A percentile compares a stretch with the other conserved stretches of the same genome.
Evolutionary conservation across 441 rosid species (phyloP).

Genomic region (Jatropha podagrica): DNA sequence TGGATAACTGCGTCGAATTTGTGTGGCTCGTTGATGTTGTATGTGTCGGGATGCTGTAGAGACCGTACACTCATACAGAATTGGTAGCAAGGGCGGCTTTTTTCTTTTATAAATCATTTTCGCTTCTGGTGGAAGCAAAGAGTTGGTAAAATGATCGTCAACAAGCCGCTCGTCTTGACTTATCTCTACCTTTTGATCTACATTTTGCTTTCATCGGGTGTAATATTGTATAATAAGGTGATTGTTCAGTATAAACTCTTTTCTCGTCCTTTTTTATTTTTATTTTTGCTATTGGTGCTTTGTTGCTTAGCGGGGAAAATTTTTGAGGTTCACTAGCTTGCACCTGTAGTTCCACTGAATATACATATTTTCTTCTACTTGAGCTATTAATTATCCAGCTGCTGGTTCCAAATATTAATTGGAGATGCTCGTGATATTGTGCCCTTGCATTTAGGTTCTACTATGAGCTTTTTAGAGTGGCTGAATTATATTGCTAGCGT

Average conservation of each 20-base stretch:
- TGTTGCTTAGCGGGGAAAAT: neutral
- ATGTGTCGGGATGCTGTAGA: neutral
- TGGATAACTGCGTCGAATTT: neutral
- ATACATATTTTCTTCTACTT: neutral
- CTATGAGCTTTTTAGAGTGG: too few relatives aligned
- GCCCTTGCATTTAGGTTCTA: too few relatives aligned
- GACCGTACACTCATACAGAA: neutral
- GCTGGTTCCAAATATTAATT: neutral
- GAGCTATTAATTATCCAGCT: neutral
- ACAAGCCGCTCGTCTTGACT: constrained; percentile 77
- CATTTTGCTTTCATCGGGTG: constrained; percentile 89
- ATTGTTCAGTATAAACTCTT: neutral
- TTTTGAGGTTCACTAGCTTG: neutral
- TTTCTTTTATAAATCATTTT: neutral
- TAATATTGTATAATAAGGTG: constrained; percentile 96
- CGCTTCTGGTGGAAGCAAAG: constrained; percentile 21
- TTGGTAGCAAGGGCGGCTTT: neutral
- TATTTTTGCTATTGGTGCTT: neutral
- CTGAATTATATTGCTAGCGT: too few relatives aligned
- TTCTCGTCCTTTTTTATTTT: neutral
- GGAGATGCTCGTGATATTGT: neutral
- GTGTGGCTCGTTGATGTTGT: neutral
- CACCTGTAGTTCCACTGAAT: neutral
- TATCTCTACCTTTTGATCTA: constrained; percentile 83
- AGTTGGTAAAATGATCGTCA: constrained; percentile 50